phyloP scores from a whole-genome alignment of 768 basidiomycete species.

The Suillus subalutaceus region DNA sequence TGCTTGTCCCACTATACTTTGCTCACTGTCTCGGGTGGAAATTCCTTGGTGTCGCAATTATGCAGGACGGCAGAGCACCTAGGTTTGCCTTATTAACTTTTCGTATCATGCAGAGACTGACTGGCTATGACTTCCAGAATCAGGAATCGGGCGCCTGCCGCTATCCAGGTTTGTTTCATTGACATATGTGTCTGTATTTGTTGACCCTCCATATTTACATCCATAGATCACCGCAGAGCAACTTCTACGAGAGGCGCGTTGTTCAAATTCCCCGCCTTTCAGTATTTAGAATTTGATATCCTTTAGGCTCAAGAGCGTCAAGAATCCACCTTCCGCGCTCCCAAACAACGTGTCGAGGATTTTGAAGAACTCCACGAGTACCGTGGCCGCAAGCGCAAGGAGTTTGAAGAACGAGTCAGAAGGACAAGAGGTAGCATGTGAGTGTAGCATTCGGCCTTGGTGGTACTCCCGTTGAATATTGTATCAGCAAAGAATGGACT shows the following conservation, averaged over 20 bases:
- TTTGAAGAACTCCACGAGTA: slow-evolving; percentile 92
- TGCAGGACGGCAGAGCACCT: slow-evolving; percentile 84
- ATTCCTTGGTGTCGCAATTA: slow-evolving; percentile 25
- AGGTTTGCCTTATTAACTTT: slow-evolving; percentile 44
- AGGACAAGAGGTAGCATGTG: slow-evolving; percentile 82
- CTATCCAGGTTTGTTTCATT: slow-evolving; percentile 70
- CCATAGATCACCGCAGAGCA: slow-evolving; percentile 96
- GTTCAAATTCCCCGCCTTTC: not conserved
- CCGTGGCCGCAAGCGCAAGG: slow-evolving; percentile 87
- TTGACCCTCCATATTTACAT: slow-evolving; percentile 17
- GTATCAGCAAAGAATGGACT: slow-evolving; percentile 77
- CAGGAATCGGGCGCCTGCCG: slow-evolving; percentile 95
- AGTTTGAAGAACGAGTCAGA: slow-evolving; percentile 89
- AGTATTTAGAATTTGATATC: not conserved
- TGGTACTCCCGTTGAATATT: slow-evolving; percentile 8
- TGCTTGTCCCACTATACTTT: not conserved
- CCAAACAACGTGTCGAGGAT: slow-evolving; percentile 95
- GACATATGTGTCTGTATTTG: not conserved
- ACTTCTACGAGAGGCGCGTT: slow-evolving; percentile 84
- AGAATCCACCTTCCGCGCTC: slow-evolving; percentile 88
- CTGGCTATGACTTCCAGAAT: slow-evolving; percentile 54
- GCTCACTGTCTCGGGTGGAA: not conserved
- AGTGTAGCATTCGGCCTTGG: slow-evolving; percentile 27
- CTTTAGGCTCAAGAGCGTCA: slow-evolving; percentile 93
- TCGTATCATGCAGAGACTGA: slow-evolving; percentile 10